Evolutionary conservation across 768 basidiomycete genomes (phyloP).

Genomic region (Amanita molliuscula): DNA sequence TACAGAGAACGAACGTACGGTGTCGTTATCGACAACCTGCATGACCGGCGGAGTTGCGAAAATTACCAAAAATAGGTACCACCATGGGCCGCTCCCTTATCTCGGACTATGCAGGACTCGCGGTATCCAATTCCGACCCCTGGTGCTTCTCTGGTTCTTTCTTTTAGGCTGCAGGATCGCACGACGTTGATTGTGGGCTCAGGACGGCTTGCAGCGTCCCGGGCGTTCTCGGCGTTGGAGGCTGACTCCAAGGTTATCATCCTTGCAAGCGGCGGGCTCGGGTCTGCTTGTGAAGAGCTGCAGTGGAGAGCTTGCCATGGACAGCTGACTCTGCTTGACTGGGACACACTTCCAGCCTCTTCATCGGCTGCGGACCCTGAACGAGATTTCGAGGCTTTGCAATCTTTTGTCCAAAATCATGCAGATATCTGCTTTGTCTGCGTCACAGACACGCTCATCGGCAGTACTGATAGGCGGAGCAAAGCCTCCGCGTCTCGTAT

Average conservation of each 20-base stretch:
- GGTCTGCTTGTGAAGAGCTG: conserved; percentile 59
- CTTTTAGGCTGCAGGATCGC: conserved; percentile 50
- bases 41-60: conserved; percentile 18
- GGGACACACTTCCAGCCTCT: conserved; percentile 32
- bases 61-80: conserved; percentile 9
- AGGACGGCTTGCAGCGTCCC: conserved; percentile 71
- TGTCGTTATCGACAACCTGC: conserved; percentile 49
- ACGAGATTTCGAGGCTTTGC: conserved; percentile 34
- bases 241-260: conserved; percentile 66
- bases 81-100: not conserved
- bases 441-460: conserved; percentile 69
- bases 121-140: conserved; percentile 29
- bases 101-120: not conserved
- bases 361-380: conserved; percentile 20
- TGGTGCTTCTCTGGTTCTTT: conserved; percentile 73
- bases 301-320: conserved; percentile 45
- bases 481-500: conserved; percentile 48
- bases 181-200: conserved; percentile 68
- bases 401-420: conserved; percentile 15
- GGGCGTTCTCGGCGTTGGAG: conserved; percentile 75
- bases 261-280: conserved; percentile 39
- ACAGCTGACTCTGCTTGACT: conserved; percentile 51
- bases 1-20: conserved; percentile 23
- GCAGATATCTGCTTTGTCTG: conserved; percentile 40
- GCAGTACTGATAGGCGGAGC: conserved; percentile 26